A percentile compares a stretch with the other conserved stretches of the same genome.
phyloP scores from a whole-genome alignment of 2,329 filamentous ascomycete genomes.

The Akanthomyces lecanii region DNA sequence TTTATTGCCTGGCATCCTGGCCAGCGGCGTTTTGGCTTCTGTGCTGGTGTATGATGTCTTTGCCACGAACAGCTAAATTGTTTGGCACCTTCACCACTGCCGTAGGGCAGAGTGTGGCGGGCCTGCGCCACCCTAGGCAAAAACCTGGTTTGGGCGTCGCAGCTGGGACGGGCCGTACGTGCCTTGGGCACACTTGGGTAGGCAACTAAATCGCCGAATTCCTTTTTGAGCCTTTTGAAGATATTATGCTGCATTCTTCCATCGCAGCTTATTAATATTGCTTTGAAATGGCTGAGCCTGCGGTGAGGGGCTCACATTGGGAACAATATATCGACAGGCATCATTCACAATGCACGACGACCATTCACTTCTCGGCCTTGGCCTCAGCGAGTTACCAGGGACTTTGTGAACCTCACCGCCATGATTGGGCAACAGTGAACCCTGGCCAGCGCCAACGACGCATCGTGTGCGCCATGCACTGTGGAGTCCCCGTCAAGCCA shows the following conservation, averaged over 20 bases:
- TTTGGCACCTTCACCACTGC: too few relatives aligned
- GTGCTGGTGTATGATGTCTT: too few relatives aligned
- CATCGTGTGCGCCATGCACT: not conserved
- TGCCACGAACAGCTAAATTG: too few relatives aligned
- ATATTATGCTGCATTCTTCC: not conserved
- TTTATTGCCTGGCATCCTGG: too few relatives aligned
- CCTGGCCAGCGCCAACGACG: conserved; percentile 3
- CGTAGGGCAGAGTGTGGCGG: not conserved
- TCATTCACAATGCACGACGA: not conserved
- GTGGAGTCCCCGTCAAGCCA: not conserved
- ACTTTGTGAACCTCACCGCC: conserved; percentile 2
- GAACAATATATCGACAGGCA: not conserved
- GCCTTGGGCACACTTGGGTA: too few relatives aligned
- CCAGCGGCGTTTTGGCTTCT: too few relatives aligned
- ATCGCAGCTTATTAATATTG: not conserved
- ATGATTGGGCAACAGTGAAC: not conserved
- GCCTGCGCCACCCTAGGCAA: not conserved
- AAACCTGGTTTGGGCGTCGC: not conserved
- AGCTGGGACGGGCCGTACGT: not conserved
- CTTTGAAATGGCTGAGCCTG: not conserved
- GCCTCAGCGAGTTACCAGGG: not conserved
- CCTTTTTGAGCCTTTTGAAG: not conserved
- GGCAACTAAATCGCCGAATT: not conserved
- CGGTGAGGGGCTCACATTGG: not conserved
- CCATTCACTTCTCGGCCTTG: not conserved